Evolutionary conservation across 106 monocot genomes (phyloP).

Genomic region (Dendrobium huoshanense): DNA sequence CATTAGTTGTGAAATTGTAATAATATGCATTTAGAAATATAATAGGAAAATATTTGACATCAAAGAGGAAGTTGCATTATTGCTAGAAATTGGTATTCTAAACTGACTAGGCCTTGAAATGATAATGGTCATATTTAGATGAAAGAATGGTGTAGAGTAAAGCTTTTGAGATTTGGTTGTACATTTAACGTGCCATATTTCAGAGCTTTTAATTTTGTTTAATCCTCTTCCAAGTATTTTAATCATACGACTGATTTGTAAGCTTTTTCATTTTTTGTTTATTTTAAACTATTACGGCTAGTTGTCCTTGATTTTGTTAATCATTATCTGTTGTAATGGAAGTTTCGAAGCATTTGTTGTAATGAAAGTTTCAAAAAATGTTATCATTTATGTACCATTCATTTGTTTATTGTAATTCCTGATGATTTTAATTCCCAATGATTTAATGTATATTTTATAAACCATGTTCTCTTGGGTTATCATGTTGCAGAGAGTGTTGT

Average conservation of each 20-base stretch:
- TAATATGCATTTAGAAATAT: not conserved
- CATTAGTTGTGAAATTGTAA: not conserved
- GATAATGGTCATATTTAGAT: not conserved
- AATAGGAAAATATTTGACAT: not conserved
- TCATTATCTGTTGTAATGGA: not conserved
- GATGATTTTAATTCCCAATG: not conserved
- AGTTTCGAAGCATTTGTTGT: not conserved
- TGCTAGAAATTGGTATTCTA: not conserved
- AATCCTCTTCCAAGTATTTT: not conserved
- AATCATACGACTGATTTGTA: not conserved
- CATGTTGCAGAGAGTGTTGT: slow-evolving; percentile 65
- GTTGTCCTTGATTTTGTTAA: not conserved
- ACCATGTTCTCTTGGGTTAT: slow-evolving; percentile 2
- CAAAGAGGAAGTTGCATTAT: not conserved
- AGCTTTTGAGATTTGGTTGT: not conserved
- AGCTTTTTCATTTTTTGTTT: not conserved
- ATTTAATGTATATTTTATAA: not conserved
- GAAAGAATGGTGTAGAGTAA: not conserved
- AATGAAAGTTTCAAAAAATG: not conserved
- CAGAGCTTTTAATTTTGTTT: not conserved
- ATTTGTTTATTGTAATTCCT: not conserved
- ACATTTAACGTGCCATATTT: not conserved
- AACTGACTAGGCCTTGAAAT: not conserved
- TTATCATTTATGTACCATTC: not conserved
- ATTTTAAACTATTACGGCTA: not conserved